Percentiles rank a stretch among this genome's conserved stretches.
Evolutionary conservation across 306 rosid species (phyloP).

Genomic region (Abrus pulchellus): DNA sequence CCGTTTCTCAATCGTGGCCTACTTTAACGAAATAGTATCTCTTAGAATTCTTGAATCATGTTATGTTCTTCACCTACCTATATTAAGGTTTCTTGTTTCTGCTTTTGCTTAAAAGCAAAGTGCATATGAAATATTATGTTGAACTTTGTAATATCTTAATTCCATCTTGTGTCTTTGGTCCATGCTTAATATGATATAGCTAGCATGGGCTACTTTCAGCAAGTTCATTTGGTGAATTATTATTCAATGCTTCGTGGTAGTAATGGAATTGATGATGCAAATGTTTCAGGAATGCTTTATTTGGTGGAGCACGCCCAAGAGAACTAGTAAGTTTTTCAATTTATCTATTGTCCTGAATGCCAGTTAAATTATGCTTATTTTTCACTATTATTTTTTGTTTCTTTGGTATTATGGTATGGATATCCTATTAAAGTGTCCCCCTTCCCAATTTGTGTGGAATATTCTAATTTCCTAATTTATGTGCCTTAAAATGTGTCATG

Average conservation of each 20-base stretch:
- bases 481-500: conserved; percentile 20
- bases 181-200: conserved; percentile 5
- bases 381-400: not conserved
- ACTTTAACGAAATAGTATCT: conserved; percentile 12
- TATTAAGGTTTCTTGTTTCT: conserved; percentile 21
- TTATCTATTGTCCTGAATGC: conserved; percentile 20
- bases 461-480: conserved; percentile 9
- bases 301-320: conserved; percentile 99
- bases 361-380: conserved; percentile 12
- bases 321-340: conserved; percentile 72
- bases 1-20: not conserved
- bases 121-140: conserved; percentile 23
- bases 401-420: not conserved
- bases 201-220: conserved; percentile 34
- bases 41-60: conserved; percentile 15
- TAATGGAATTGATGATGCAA: conserved; percentile 43
- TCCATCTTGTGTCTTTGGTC: conserved; percentile 28
- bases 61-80: conserved; percentile 34
- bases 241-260: conserved; percentile 13
- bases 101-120: conserved; percentile 30
- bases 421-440: not conserved
- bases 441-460: not conserved
- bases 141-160: conserved; percentile 26
- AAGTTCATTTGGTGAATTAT: conserved; percentile 32
- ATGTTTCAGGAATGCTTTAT: conserved; percentile 81